phyloP scores from a whole-genome alignment of 2,329 filamentous ascomycete genomes.

The Fusarium xyrophilum region DNA sequence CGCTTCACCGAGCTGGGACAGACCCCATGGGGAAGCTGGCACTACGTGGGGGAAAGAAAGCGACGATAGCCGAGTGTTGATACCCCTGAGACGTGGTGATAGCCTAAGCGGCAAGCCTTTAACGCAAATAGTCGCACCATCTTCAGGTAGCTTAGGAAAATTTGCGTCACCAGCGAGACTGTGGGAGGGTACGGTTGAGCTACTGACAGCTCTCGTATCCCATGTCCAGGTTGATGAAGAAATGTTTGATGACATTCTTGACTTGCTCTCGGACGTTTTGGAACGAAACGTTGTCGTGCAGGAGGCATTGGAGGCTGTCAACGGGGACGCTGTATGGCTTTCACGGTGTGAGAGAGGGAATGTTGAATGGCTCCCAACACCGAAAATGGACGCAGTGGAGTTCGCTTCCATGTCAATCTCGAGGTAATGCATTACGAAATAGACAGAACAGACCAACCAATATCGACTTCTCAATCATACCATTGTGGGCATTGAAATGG shows the following conservation, averaged over 20 bases:
- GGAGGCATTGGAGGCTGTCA: slow-evolving; percentile 66
- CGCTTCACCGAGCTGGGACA: slow-evolving; percentile 18
- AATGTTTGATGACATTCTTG: slow-evolving; percentile 74
- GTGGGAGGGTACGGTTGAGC: slow-evolving; percentile 67
- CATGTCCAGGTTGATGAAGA: slow-evolving; percentile 71
- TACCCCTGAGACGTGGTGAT: slow-evolving; percentile 43
- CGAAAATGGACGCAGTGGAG: slow-evolving; percentile 52
- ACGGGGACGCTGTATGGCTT: slow-evolving; percentile 81
- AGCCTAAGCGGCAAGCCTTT: slow-evolving; percentile 28
- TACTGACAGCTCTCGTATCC: slow-evolving; percentile 67
- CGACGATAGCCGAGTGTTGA: slow-evolving; percentile 42
- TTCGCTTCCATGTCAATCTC: slow-evolving; percentile 47
- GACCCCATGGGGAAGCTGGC: slow-evolving; percentile 30
- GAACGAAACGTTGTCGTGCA: slow-evolving; percentile 56
- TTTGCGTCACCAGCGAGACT: slow-evolving; percentile 68
- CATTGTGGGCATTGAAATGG: slow-evolving; percentile 9
- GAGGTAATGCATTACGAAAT: slow-evolving; percentile 7
- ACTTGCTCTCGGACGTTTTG: slow-evolving; percentile 62
- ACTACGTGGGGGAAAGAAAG: slow-evolving; percentile 23
- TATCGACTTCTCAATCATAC: slow-evolving; percentile 14
- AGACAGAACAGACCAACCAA: slow-evolving; percentile 5
- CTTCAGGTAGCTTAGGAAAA: slow-evolving; percentile 55
- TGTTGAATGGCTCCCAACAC: slow-evolving; percentile 47
- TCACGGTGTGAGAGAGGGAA: slow-evolving; percentile 58
- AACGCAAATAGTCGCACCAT: slow-evolving; percentile 7